Evolutionary conservation across 2,329 filamentous ascomycete species (phyloP).

Genomic region (Colletotrichum sp.): DNA sequence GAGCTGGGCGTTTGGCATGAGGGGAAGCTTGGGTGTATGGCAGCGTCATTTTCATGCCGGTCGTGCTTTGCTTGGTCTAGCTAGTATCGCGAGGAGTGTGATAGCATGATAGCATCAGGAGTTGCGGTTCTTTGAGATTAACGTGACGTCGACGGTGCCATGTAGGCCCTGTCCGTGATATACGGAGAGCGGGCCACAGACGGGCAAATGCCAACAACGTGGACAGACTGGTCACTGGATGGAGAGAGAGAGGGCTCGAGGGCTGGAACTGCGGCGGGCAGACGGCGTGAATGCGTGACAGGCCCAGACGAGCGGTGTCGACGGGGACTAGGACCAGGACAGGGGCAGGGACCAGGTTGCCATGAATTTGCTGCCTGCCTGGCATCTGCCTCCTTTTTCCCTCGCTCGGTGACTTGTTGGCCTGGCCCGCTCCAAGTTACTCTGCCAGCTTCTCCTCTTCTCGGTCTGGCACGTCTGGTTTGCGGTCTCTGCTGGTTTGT

Average conservation of each 20-base stretch:
- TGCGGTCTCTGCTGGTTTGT: background rate
- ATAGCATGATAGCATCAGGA: background rate
- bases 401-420: background rate
- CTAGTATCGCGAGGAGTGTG: background rate
- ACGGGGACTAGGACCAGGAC: background rate
- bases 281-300: background rate
- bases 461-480: background rate
- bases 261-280: background rate
- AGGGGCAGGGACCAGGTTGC: background rate
- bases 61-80: background rate
- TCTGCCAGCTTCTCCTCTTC: background rate
- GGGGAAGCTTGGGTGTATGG: background rate
- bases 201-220: background rate
- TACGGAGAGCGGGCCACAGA: background rate
- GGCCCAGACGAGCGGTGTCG: conserved; percentile 9
- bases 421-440: background rate
- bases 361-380: background rate
- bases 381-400: background rate
- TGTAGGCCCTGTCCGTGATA: background rate
- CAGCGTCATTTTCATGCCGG: background rate
- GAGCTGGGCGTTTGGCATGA: background rate
- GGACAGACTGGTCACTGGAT: background rate
- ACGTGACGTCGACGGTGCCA: background rate
- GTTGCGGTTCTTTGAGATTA: background rate
- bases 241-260: background rate